Base-by-base conservation (phyloP, 1,139 yeast species). In the Magnusiomyces suaveolens region DNA sequence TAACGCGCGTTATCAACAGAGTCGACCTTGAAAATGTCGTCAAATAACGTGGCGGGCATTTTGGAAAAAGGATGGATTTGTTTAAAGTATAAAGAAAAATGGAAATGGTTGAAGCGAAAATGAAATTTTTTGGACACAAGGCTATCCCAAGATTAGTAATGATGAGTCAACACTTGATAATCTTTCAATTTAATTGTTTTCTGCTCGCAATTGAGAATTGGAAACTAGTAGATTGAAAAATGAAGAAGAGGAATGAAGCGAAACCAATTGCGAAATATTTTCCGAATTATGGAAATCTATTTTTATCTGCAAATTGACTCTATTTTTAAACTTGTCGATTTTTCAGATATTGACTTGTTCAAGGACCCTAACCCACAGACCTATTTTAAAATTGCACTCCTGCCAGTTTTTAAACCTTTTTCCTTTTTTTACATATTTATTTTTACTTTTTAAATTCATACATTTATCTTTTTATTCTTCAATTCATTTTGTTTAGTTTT, bases 1-100 rank as follows among this genome's bases (percentile, higher is more conserved):
- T 94, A 92, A 67, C 96, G 82, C 54, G 90, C 96, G 39, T 85
- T 73, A 69, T 92, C 98, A 53, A 87, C 84, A 50, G 92, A 82
- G 60, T 85, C 85, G 66, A 92, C 84, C 61, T 82, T 82, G 75
- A 94, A 92, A 72, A 89, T 83, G 73, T 92, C 98, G 72, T 92
- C 97, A 69, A 94, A 92, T 60, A 94, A 79, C 50, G 94, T 84
- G 60, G 86, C 77, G 57, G 94, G 83, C 95, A 86, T 86, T 54
- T 54, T 54, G 12, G 23, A 14, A 23, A 41, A 18, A 38, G 6
- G 44, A 20, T 20, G 3, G 44, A 21, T 24, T 21, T 12, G 10
- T 20, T 21, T 2, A n/a, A 43, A 20, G 12, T 12, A 43, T 23
- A 43, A 14, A 43, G 20, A 43, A 43, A 43, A 16, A 25, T 43